Base-by-base conservation (phyloP, 306 rosid species). In the Vigna trinervia region DNA sequence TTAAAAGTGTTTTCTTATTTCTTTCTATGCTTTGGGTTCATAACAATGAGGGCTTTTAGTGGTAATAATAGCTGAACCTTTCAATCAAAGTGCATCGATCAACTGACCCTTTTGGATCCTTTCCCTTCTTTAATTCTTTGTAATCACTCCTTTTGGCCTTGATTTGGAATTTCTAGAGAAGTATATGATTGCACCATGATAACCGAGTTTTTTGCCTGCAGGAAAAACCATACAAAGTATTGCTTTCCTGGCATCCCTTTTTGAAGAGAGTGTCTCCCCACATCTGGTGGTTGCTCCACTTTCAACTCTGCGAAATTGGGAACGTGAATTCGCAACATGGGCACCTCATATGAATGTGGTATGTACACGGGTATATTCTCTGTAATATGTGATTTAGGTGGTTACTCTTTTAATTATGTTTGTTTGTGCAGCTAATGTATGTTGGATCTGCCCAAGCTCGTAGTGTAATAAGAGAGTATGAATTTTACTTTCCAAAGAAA, bases 291-390 rank as follows among this genome's bases (percentile, higher is more conserved):
- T 95, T 79, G 99, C 99, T 80, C 99, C 99, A 81, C 89, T 95
- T 58, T 95, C 99, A 75, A 95, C 99, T 2, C 81, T 95, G 84
- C 85, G 99, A 78, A 95, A 95, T 74, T 95, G 99, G 99, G 97
- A 95, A 82, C 97, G 99, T 39, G 99, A 95, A 87, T 95, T 95
- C 51, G 97, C 98, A 41, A 88, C 94, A 57, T 95, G 99, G 99
- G 99, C 99, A 57, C 99, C 99, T 78, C 99, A 95, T 57, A 89
- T 95, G 99, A 95, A 95, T 80, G 96, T 91, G 56, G 99, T 95
- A 91, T 76, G 98, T 88, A 73, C 66, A 66, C 17, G 45, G 34
- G n/a, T 23, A 48, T 79, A 4, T 66, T 71, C 8, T 50, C 28
- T 46, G 66, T 73, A 52, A 48, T 69, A 54, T 86, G 58, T 76